A percentile compares a stretch with the other conserved stretches of the same genome.
Evolutionary conservation across 345 rosid genomes (phyloP).

Genomic region (Clausena lansium): DNA sequence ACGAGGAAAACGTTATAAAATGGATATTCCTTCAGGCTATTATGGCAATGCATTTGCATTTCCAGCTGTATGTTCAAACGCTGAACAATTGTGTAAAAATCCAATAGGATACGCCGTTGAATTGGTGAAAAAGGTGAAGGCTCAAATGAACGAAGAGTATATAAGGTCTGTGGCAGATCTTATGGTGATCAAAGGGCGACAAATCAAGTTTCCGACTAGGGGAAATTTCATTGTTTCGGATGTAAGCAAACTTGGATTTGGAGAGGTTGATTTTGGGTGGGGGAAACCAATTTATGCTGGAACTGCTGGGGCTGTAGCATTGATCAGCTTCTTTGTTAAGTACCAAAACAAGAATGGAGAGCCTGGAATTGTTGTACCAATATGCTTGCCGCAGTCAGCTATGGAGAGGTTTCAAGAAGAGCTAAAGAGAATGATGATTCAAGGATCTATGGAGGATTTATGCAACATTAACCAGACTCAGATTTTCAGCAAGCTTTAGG

Average conservation of each 20-base stretch:
- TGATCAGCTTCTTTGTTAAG: not conserved
- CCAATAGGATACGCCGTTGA: conserved; percentile 13
- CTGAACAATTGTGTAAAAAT: not conserved
- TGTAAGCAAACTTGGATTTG: not conserved
- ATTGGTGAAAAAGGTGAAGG: conserved; percentile 21
- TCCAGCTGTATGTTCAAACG: conserved; percentile 13
- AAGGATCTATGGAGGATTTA: not conserved
- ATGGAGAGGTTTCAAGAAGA: conserved; percentile 26
- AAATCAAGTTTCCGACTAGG: not conserved
- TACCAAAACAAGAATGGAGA: conserved; percentile 13
- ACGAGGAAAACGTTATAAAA: conserved; percentile 6
- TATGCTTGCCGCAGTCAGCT: conserved; percentile 17
- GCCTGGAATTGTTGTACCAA: conserved; percentile 17
- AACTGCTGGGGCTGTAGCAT: conserved; percentile 3
- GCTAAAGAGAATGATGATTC: not conserved
- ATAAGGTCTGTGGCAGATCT: conserved; percentile 9
- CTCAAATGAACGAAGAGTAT: conserved; percentile 10
- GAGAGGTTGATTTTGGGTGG: conserved; percentile 30
- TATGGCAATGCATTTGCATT: conserved; percentile 25
- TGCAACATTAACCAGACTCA: not conserved
- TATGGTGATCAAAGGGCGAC: conserved; percentile 20
- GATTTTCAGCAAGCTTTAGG: not conserved
- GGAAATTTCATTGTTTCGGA: conserved; percentile 7
- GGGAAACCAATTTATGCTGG: conserved; percentile 25
- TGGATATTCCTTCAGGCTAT: conserved; percentile 18